A percentile compares a stretch with the other conserved stretches of the same genome.
These are phyloP conservation scores for Scedosporium dehoogii DNA, from an alignment of 2,329 filamentous ascomycete genomes.

Conservation along the genomic window DNA sequence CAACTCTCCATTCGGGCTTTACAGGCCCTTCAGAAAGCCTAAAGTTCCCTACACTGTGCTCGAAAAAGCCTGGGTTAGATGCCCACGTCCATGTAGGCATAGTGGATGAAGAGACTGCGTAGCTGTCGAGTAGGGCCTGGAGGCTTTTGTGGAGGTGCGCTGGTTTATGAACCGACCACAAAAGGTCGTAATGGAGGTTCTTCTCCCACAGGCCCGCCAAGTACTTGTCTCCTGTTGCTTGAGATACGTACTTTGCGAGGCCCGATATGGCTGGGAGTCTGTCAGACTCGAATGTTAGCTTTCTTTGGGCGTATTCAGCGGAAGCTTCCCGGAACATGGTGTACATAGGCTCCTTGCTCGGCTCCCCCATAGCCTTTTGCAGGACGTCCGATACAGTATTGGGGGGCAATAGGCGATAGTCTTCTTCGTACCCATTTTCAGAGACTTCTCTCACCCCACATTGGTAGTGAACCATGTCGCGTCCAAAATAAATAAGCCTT, in stretches of 20 bases:
- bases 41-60: not conserved
- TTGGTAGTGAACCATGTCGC: not conserved
- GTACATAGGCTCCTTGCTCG: not conserved
- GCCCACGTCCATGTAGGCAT: not conserved
- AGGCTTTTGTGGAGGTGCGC: not conserved
- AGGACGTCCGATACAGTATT: not conserved
- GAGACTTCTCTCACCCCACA: not conserved
- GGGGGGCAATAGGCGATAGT: not conserved
- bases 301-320: slow-evolving; percentile 8
- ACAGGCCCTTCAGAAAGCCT: not conserved
- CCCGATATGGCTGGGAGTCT: slow-evolving; percentile 12
- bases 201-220: slow-evolving; percentile 11
- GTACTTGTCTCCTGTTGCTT: slow-evolving; percentile 1
- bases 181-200: slow-evolving; percentile 7
- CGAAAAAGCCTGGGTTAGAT: not conserved
- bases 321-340: not conserved
- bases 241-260: slow-evolving; percentile 9
- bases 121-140: not conserved
- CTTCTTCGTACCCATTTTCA: not conserved
- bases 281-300: slow-evolving; percentile 10
- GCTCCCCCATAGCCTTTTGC: not conserved
- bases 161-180: slow-evolving; percentile 7
- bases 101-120: not conserved
- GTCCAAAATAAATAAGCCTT: not conserved
- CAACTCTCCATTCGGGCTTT: not conserved